Evolutionary conservation across 805 yeast genomes (phyloP), one percentile per base, ranked within the genome.

Genomic region (Schizosaccharomyces pombe): DNA sequence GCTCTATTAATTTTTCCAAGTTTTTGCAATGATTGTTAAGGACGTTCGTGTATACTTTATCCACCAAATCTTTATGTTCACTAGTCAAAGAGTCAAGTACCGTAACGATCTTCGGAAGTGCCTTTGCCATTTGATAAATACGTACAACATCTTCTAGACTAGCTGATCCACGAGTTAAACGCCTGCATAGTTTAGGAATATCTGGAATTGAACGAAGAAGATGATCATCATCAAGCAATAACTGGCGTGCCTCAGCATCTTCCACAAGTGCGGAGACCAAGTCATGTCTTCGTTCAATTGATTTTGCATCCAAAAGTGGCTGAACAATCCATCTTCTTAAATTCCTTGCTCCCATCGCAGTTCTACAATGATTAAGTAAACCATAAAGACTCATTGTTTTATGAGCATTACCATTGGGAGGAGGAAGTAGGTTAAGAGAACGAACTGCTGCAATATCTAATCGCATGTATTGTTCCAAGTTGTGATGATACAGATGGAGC

Each of bases 301-400:
- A 77, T 0, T 60, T 62, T 9, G 73, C 62, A 59, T 78, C 77
- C 54, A 94, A 79, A 52, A 91, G 72, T 0, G 99, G 99, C 66
- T 91, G 98, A 63, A 89, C 91, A 57, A 91, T 72, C 98, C 98
- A 91, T 62, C 85, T 95, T 14, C 91, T 79, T 28, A 91, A 72
- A 53, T 87, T 67, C 58, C 97, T 74, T 1, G 89, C 71, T 5
- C 99, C 99, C n/a, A 91, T 85, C 1, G 78, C 73, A 3, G 94
- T 81, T 61, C 83, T 85, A 70, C 97, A 89, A 60, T 80, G 78
- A 69, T 91, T 89, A 61, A 91, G 69, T 47, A 91, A 71, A 28
- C 93, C 95, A 63, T 76, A 87, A 47, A 91, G 67, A 8, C 93
- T 82, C 70, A 70, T 68, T 0, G 77, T 65, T 57, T 75, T 73